A percentile compares a stretch with the other conserved stretches of the same genome.
phyloP scores from a whole-genome alignment of 345 rosid species.

The Iberis pinnata region DNA sequence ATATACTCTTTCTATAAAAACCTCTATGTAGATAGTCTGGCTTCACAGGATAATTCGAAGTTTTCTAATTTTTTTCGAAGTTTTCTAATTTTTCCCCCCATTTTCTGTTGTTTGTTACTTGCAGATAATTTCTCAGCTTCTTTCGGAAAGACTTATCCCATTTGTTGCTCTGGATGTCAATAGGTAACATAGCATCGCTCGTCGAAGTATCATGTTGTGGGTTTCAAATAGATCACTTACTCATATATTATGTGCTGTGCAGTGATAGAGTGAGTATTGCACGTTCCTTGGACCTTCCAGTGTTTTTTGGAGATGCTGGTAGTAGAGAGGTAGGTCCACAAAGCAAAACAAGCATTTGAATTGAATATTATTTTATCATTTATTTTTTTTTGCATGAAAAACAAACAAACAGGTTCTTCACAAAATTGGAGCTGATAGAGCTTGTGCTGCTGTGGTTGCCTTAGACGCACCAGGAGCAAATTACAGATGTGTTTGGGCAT shows the following conservation, averaged over 20 bases:
- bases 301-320: conserved; percentile 96
- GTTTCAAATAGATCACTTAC: too few species aligned
- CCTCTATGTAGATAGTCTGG: conserved; percentile 7
- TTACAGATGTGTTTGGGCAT: conserved; percentile 98
- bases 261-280: conserved; percentile 95
- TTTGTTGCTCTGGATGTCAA: conserved; percentile 95
- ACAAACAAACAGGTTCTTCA: conserved; percentile 67
- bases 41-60: conserved; percentile 4
- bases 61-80: not conserved
- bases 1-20: conserved; percentile 13
- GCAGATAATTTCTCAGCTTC: conserved; percentile 98
- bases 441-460: conserved; percentile 93
- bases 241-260: conserved; percentile 37
- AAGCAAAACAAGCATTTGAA: conserved; percentile 2
- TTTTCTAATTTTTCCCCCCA: not conserved
- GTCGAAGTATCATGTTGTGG: not conserved
- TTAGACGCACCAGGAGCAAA: conserved; percentile 97
- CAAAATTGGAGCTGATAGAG: conserved; percentile 93
- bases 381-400: too few species aligned
- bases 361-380: not conserved
- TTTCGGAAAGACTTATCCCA: conserved; percentile 92
- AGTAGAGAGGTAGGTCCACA: conserved; percentile 95
- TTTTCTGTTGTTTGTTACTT: conserved; percentile 20
- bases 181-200: conserved; percentile 43
- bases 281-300: conserved; percentile 95